A percentile compares a stretch with the other conserved stretches of the same genome.
These are phyloP conservation scores for Symmetrospora coprosmae DNA, from an alignment of 768 basidiomycete genomes.

Conservation along the genomic window DNA sequence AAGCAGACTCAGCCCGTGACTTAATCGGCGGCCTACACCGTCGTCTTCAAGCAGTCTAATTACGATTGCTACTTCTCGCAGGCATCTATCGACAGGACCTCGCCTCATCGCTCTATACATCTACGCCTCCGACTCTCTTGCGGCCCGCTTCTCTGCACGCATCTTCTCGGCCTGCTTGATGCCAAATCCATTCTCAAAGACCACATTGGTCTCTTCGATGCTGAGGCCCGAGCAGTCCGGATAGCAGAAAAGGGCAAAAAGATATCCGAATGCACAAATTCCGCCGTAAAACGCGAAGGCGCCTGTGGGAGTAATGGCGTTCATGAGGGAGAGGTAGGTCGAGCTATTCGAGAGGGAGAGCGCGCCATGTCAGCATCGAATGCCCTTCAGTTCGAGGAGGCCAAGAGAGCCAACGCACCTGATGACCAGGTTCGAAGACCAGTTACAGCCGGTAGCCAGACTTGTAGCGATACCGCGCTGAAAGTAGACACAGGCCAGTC, in stretches of 20 bases:
- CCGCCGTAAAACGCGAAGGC: constrained; percentile 32
- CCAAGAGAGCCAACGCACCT: constrained; percentile 28
- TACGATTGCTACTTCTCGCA: no score
- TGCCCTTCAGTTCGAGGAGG: not conserved
- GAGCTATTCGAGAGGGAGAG: constrained; percentile 62
- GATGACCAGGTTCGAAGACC: constrained; percentile 38
- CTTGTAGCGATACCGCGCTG: constrained; percentile 59
- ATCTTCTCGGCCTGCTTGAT: constrained; percentile 26
- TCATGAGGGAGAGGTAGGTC: constrained; percentile 68
- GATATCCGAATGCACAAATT: constrained; percentile 37
- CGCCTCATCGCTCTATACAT: no score
- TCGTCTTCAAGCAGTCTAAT: no score
- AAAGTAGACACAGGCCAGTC: not conserved
- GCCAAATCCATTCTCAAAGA: constrained; percentile 30
- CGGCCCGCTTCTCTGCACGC: constrained; percentile 23
- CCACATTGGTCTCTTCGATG: constrained; percentile 35
- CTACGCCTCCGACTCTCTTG: not conserved
- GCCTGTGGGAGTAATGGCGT: constrained; percentile 34
- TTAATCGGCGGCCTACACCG: no score
- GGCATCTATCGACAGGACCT: no score
- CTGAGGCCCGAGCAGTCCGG: constrained; percentile 61
- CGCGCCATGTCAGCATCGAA: not conserved
- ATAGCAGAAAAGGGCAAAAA: constrained; percentile 58
- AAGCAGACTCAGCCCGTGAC: no score
- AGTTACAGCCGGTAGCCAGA: constrained; percentile 61